phyloP scores from a whole-genome alignment of 2,329 filamentous ascomycete species.

The Botrytis paeoniae region DNA sequence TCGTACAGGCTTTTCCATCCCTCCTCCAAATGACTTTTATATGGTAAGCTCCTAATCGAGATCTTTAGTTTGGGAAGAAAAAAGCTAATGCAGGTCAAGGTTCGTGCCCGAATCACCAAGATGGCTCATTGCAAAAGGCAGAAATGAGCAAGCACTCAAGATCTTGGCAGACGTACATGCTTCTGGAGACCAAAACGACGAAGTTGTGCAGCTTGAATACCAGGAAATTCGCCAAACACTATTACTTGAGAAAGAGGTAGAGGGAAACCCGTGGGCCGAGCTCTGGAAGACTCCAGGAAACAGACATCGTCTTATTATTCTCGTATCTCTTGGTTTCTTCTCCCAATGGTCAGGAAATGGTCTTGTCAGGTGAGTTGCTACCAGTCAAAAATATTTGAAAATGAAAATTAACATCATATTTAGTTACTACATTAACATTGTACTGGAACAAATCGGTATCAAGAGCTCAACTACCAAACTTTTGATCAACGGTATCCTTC shows the following conservation, averaged over 20 bases:
- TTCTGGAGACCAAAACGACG: conserved; percentile 40
- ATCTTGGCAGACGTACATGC: conserved; percentile 49
- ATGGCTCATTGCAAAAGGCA: conserved; percentile 62
- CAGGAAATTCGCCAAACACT: conserved; percentile 46
- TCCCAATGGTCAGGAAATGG: conserved; percentile 57
- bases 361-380: conserved; percentile 36
- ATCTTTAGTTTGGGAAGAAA: neutral
- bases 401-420: conserved; percentile 3
- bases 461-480: conserved; percentile 38
- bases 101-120: conserved; percentile 41
- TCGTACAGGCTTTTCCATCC: conserved; percentile 37
- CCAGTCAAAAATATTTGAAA: neutral
- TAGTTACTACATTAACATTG: conserved; percentile 39
- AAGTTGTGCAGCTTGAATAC: conserved; percentile 43
- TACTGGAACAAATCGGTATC: conserved; percentile 42
- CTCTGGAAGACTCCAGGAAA: conserved; percentile 53
- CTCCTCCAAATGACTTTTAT: conserved; percentile 32
- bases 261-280: conserved; percentile 46
- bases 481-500: conserved; percentile 39
- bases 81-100: conserved; percentile 26
- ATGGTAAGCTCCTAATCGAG: conserved; percentile 24
- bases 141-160: conserved; percentile 61
- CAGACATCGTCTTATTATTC: conserved; percentile 51
- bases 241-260: conserved; percentile 45
- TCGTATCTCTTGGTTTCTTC: conserved; percentile 53